These are phyloP conservation scores for Microdochium paspali DNA, from an alignment of 2,329 filamentous ascomycete species.

Conservation along the genomic window DNA sequence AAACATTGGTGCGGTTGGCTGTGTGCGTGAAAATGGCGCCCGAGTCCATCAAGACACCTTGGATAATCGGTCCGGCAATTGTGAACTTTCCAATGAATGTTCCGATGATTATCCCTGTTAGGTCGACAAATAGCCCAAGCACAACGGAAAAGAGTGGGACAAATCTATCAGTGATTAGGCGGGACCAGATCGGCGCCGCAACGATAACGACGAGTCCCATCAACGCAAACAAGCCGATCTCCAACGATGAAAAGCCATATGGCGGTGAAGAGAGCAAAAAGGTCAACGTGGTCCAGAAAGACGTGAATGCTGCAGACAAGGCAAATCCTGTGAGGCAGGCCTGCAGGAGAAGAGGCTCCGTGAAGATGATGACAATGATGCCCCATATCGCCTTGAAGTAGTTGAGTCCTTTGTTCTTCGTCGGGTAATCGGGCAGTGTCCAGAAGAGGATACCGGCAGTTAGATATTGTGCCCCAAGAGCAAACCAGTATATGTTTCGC, in stretches of 20 bases:
- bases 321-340: constrained; percentile 33
- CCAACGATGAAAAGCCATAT: constrained; percentile 56
- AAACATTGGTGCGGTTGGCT: constrained; percentile 63
- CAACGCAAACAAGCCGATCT: constrained; percentile 70
- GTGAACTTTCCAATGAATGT: constrained; percentile 58
- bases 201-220: constrained; percentile 65
- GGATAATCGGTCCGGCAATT: constrained; percentile 62
- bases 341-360: constrained; percentile 53
- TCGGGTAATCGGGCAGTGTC: constrained; percentile 63
- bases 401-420: constrained; percentile 49
- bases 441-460: constrained; percentile 53
- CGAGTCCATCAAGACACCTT: constrained; percentile 62
- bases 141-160: constrained; percentile 60
- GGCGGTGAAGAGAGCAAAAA: constrained; percentile 66
- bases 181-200: constrained; percentile 59
- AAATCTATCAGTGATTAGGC: constrained; percentile 60
- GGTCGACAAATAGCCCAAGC: constrained; percentile 45
- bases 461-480: constrained; percentile 52
- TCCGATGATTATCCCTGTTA: constrained; percentile 56
- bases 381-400: constrained; percentile 52
- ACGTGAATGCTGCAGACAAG: constrained; percentile 48
- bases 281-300: constrained; percentile 65
- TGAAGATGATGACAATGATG: constrained; percentile 47
- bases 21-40: constrained; percentile 67
- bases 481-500: constrained; percentile 61